A percentile compares a stretch with the other conserved stretches of the same genome.
Evolutionary conservation across 148 eudicot genomes (phyloP).

Genomic region (Vaccinium corymbosum): DNA sequence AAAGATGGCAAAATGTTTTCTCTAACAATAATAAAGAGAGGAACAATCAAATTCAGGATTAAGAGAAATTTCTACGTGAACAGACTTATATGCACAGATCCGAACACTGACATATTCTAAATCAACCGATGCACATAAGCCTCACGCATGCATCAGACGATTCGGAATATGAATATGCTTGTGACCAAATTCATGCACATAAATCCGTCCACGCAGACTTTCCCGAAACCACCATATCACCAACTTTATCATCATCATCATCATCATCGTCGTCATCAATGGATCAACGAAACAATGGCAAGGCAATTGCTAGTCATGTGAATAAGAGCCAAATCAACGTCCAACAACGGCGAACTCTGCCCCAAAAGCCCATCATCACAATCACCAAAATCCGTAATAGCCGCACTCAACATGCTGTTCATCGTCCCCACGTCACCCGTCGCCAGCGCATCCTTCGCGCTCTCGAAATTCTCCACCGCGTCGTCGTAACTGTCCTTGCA

Average conservation of each 20-base stretch:
- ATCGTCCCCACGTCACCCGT: slow-evolving; percentile 28
- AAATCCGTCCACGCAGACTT: not conserved
- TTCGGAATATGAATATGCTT: not conserved
- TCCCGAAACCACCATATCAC: not conserved
- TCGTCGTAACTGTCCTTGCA: slow-evolving; percentile 26
- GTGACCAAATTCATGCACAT: not conserved
- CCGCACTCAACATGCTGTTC: slow-evolving; percentile 44
- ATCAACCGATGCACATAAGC: not conserved
- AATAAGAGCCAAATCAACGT: slow-evolving; percentile 12
- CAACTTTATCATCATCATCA: not conserved
- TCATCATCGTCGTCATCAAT: not conserved
- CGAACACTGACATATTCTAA: not conserved
- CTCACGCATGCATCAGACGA: not conserved
- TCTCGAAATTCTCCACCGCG: slow-evolving; percentile 28
- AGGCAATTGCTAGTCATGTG: slow-evolving; percentile 54
- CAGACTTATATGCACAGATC: not conserved
- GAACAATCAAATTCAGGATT: not conserved
- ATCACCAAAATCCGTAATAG: slow-evolving; percentile 30
- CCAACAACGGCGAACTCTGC: slow-evolving; percentile 14
- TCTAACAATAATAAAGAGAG: not conserved
- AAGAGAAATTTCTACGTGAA: not conserved
- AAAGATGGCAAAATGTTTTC: not conserved
- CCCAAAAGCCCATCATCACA: slow-evolving; percentile 31
- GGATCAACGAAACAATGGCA: slow-evolving; percentile 22
- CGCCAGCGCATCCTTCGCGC: slow-evolving; percentile 19